These are phyloP conservation scores for Albizia julibrissin DNA, from an alignment of 306 rosid genomes.

Conservation along the genomic window DNA sequence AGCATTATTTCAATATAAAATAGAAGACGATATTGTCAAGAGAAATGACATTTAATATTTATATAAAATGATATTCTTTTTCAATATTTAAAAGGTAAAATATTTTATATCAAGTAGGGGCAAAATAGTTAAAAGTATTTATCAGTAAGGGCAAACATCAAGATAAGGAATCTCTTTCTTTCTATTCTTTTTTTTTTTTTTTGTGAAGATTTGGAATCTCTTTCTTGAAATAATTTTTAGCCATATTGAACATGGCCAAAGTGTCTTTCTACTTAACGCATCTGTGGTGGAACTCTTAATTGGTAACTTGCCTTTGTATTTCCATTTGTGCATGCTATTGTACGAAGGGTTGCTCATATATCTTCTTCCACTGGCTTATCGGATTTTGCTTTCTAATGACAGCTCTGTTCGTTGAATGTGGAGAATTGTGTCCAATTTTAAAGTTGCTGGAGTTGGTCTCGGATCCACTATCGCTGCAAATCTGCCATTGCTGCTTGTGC, in stretches of 20 bases:
- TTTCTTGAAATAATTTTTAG: background rate
- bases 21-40: no score
- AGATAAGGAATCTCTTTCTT: background rate
- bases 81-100: no score
- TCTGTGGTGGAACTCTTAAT: conserved; percentile 17
- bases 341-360: conserved; percentile 21
- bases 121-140: background rate
- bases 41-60: no score
- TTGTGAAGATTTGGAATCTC: background rate
- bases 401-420: conserved; percentile 25
- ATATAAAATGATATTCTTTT: background rate
- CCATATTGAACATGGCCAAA: background rate
- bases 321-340: conserved; percentile 11
- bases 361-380: conserved; percentile 15
- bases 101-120: background rate
- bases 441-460: conserved; percentile 27
- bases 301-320: conserved; percentile 8
- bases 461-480: conserved; percentile 29
- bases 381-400: conserved; percentile 31
- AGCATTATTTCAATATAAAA: no score
- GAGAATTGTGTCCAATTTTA: conserved; percentile 31
- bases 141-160: background rate
- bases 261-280: conserved; percentile 1
- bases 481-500: conserved; percentile 25
- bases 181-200: background rate